Evolutionary conservation across 179 eudicot species (phyloP), one percentile per base, ranked within the genome.

Genomic region (Sideroxylon spinosum): DNA sequence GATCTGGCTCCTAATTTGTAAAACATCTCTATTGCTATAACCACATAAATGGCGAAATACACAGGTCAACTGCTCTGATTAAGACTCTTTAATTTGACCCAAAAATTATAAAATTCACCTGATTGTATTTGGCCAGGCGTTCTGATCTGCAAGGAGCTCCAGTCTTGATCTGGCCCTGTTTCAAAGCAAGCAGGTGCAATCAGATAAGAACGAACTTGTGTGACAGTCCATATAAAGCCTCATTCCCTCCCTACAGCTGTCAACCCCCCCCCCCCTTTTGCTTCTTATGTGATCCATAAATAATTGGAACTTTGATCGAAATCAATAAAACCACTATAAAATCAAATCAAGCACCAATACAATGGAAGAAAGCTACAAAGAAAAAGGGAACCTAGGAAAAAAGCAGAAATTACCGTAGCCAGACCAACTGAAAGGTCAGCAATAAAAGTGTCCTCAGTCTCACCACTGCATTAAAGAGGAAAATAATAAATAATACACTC

Each of bases 81-180:
- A 71, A 37, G 13, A 59, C 44, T 48, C 61, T 71, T 26, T 5
- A 17, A 22, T 8, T 7, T 16, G 46, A 64, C 70, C 70, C 78
- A 63, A 75, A 37, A 46, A 20, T n/a, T 50, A 62, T 17, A 26
- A 50, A 10, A 64, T 29, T 80, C 17, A 88, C 90, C 92, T 87
- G 94, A 82, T 90, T 90, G 84, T 90, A 90, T 26, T 90, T 90
- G 29, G 94, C 91, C 72, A 90, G 94, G 73, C 94, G 91, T 86
- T 90, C 94, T 14, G 92, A 90, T 60, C 94, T 81, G 87, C 92
- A 90, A 73, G 92, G 94, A 75, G 94, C 92, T 71, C 94, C 94
- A 16, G 94, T 86, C 84, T 90, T 90, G 86, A 90, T 90, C 81
- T 90, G 92, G 46, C 94, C 92, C 94, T 90, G 84, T 71, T 73